Evolutionary conservation across 352 stramenopile species (phyloP).

Genomic region (Phytophthora boehmeriae): DNA sequence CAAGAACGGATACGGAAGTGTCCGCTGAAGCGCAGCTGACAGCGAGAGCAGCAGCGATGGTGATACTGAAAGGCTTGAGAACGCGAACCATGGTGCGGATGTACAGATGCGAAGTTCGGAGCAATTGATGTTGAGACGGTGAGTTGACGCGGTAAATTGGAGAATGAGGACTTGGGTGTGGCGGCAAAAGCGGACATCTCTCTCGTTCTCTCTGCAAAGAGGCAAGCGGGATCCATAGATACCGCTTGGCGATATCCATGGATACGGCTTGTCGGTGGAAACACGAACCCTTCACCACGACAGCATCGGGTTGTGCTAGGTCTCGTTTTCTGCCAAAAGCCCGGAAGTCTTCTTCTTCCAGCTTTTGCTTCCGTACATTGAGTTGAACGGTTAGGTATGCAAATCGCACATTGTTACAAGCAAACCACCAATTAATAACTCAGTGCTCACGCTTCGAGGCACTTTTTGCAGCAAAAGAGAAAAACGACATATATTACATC

Average conservation of each 20-base stretch:
- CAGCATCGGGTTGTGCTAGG: background rate
- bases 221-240: constrained; percentile 4
- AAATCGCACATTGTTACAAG: too few relatives aligned
- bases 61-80: constrained; percentile 26
- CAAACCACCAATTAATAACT: too few relatives aligned
- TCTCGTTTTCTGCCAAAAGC: too few relatives aligned
- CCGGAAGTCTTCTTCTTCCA: too few relatives aligned
- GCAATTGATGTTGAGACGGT: constrained; percentile 20
- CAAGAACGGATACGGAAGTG: constrained; percentile 41
- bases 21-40: constrained; percentile 21
- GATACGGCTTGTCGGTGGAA: too few relatives aligned
- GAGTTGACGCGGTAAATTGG: constrained; percentile 34
- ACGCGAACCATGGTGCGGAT: constrained; percentile 42
- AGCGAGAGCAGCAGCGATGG: constrained; percentile 22
- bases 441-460: too few relatives aligned
- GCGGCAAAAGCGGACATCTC: background rate
- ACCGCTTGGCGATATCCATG: constrained; percentile 7
- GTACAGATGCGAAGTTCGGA: constrained; percentile 7
- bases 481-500: too few relatives aligned
- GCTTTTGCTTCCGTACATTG: background rate
- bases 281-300: too few relatives aligned
- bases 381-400: too few relatives aligned
- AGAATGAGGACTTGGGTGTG: constrained; percentile 28
- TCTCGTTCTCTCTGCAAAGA: constrained; percentile 2
- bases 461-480: too few relatives aligned